Base-by-base conservation (phyloP, 768 basidiomycete genomes). In the Trametes cubensis region DNA sequence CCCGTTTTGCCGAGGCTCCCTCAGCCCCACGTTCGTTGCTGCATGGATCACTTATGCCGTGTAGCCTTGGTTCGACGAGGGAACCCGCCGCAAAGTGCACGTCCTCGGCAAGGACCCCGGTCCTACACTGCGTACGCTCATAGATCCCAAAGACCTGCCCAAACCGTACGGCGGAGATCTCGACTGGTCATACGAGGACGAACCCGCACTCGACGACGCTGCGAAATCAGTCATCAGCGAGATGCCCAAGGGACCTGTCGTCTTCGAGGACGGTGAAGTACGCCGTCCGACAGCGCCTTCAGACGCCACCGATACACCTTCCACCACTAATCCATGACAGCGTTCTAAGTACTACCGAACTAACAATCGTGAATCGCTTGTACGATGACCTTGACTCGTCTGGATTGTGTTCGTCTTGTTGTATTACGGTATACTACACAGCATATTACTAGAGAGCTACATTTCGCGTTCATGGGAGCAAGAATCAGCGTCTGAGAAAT, bases 1-100 rank as follows among this genome's bases (percentile, higher is more conserved):
- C n/a, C n/a, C n/a, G n/a, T n/a, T n/a, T n/a, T n/a, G n/a, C n/a
- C n/a, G n/a, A n/a, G n/a, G n/a, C n/a, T n/a, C n/a, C n/a, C n/a
- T n/a, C n/a, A n/a, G n/a, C n/a, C n/a, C n/a, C n/a, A 6, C 34
- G 34, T 11, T 34, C 11, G 34, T 11, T 34, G 34, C 34, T 34
- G 5, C 34, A 2, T 7, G 26, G 45, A 30, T 6, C 23, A 30
- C 54, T 52, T 38, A 58, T 40, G 14, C 8, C 44, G 18, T 4
- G 7, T 66, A 89, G 84, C 83, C 80, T 26, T 91, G 88, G 87
- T 92, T 92, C 72, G 92, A 93, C 69, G 86, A 88, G 70, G 84
- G 83, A 45, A 92, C 90, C 14, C 83, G 87, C 18, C 80, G 80
- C 61, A 94, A 94, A 77, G 86, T 95, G 34, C 84, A 88, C 68